Conservation (phyloP, 331 rosid species). For the Rosa hybrid region DNA sequence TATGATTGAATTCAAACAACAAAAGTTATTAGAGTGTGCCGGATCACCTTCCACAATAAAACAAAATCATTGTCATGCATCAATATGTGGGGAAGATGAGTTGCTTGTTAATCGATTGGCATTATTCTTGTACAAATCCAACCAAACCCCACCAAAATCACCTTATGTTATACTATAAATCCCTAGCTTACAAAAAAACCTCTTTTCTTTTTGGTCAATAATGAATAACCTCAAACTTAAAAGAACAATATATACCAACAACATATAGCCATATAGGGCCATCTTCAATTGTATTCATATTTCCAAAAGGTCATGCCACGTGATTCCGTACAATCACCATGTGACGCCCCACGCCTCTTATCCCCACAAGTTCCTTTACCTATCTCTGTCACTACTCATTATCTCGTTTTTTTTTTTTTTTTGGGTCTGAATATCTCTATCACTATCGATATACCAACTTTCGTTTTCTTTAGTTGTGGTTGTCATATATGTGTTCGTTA, state of each 20-base stretch:
- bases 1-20: background rate
- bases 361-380: too few species aligned
- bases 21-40: too few species aligned
- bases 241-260: background rate
- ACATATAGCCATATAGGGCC: too few species aligned
- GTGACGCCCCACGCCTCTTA: too few species aligned
- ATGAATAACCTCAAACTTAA: background rate
- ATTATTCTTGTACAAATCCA: background rate
- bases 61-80: background rate
- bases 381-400: too few species aligned
- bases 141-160: background rate
- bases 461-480: background rate
- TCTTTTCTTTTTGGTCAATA: too few species aligned
- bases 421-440: background rate
- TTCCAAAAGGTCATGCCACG: too few species aligned
- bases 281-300: too few species aligned
- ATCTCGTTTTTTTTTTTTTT: too few species aligned
- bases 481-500: too few species aligned
- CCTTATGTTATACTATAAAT: background rate
- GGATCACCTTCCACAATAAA: too few species aligned
- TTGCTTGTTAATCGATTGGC: background rate
- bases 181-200: background rate
- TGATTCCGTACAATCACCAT: too few species aligned
- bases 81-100: slow-evolving; percentile 8
- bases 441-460: background rate